Base-by-base conservation (phyloP, 2,329 filamentous ascomycete species). In the Coniosporium tulheliwenetii region DNA sequence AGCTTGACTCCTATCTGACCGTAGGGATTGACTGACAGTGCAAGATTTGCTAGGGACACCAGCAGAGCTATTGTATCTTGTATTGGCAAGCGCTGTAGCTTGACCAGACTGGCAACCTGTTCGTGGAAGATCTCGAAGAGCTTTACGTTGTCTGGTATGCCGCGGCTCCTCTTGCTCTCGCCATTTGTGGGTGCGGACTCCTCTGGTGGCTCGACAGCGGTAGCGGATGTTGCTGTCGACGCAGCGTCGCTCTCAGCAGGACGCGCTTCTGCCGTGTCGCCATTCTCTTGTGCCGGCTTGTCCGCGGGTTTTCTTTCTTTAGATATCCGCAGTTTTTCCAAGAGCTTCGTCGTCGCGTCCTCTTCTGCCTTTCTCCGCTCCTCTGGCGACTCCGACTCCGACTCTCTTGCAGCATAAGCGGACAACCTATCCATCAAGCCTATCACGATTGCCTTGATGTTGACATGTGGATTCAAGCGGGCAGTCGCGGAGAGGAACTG, bases 121-220 rank as follows among this genome's bases (percentile, higher is more conserved):
- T 86, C 81, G 55, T 96, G 93, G 69, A 96, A 98, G 44, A 96
- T 85, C 61, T 96, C 87, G 59, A 96, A 96, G 16, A 98, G 74
- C 61, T 85, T 89, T 43, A 94, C 78, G 52, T 85, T 80, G 40
- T 79, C 72, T 1, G 81, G 79, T 48, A 85, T 83, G 14, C 75
- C 69, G 39, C 66, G 63, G 16, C 56, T 58, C 52, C 65, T 71
- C 55, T 57, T 63, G 37, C 51, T 53, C 4, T 63, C 59, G 19
- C 61, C 64, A 35, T 65, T 66, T 5, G 54, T 57, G 36, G 59
- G 55, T 38, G 53, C 48, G 19, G 51, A 30, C n/a, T 60, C 57
- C 41, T 41, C 52, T 43, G 19, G 43, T 43, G 15, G 50, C 37
- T 41, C 52, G 42, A 12, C 44, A 41, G 37, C 30, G 14, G 36